Percentiles rank a stretch among this genome's conserved stretches.
Conservation (phyloP, 805 yeast species). For the Komagataella mondaviorum region DNA sequence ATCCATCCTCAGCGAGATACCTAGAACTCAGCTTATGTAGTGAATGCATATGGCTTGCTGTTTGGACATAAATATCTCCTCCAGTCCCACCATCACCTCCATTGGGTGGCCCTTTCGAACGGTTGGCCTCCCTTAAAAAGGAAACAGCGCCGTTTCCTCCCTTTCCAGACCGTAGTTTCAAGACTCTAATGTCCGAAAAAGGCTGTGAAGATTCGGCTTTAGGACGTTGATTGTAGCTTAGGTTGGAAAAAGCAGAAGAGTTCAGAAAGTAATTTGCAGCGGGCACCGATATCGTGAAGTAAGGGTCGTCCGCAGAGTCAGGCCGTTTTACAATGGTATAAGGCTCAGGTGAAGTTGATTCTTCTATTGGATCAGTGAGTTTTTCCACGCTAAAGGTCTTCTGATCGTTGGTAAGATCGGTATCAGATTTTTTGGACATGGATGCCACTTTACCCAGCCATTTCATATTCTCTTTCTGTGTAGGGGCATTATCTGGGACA, state of each 20-base stretch:
- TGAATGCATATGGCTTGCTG: conserved; percentile 57
- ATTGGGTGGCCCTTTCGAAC: conserved; percentile 87
- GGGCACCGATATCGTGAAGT: conserved; percentile 15
- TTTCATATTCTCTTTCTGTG: conserved; percentile 15
- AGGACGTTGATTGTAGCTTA: conserved; percentile 24
- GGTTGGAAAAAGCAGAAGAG: conserved; percentile 24
- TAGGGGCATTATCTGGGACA: conserved; percentile 22
- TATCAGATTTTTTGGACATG: not conserved
- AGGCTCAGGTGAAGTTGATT: conserved; percentile 10
- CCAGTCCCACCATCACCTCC: conserved; percentile 99
- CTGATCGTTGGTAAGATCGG: not conserved
- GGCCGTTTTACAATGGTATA: not conserved
- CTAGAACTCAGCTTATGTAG: conserved; percentile 54
- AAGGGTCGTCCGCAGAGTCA: conserved; percentile 5
- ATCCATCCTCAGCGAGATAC: conserved; percentile 65
- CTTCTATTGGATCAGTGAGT: conserved; percentile 6
- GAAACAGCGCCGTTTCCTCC: conserved; percentile 89
- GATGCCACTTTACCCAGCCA: conserved; percentile 14
- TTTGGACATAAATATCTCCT: conserved; percentile 76
- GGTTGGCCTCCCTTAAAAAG: conserved; percentile 75
- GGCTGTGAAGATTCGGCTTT: conserved; percentile 25
- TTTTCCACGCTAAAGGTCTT: not conserved
- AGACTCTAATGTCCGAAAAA: conserved; percentile 54
- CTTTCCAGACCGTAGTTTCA: conserved; percentile 57
- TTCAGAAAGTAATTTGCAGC: conserved; percentile 17